phyloP scores from a whole-genome alignment of 768 basidiomycete species.

The Sutorius australiensis region DNA sequence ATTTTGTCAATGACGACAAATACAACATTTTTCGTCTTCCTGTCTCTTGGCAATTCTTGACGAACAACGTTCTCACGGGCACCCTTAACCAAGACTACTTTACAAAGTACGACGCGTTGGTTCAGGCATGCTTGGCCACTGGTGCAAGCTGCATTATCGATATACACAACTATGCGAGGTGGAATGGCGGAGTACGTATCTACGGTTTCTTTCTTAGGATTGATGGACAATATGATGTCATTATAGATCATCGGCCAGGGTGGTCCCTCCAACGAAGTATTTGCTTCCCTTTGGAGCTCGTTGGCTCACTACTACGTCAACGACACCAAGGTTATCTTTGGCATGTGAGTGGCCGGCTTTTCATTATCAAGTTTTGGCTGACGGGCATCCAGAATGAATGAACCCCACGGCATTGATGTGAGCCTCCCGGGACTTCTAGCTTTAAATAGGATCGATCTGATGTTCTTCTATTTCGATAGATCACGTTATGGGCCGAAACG shows the following conservation, averaged over 20 bases:
- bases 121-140: slow-evolving; percentile 7
- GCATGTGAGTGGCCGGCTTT: slow-evolving; percentile 1
- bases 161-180: no score
- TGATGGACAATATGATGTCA: neutral
- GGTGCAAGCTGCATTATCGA: no score
- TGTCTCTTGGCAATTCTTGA: slow-evolving; percentile 53
- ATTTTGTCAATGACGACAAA: slow-evolving; percentile 50
- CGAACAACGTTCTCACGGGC: slow-evolving; percentile 36
- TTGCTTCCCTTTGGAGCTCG: slow-evolving; percentile 11
- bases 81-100: slow-evolving; percentile 27
- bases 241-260: slow-evolving; percentile 11
- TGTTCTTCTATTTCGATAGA: neutral
- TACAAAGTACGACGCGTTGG: slow-evolving; percentile 6
- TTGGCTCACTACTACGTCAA: slow-evolving; percentile 2
- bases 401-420: slow-evolving; percentile 11
- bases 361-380: neutral
- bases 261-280: slow-evolving; percentile 8
- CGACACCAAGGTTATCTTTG: slow-evolving; percentile 4
- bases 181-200: no score
- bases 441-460: neutral
- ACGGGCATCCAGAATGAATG: slow-evolving; percentile 11
- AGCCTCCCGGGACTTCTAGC: neutral
- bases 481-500: slow-evolving; percentile 5
- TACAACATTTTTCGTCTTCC: slow-evolving; percentile 57
- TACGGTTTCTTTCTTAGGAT: neutral